These are phyloP conservation scores for Trichoderma sp. DNA, from an alignment of 2,329 filamentous ascomycete genomes.

Conservation along the genomic window DNA sequence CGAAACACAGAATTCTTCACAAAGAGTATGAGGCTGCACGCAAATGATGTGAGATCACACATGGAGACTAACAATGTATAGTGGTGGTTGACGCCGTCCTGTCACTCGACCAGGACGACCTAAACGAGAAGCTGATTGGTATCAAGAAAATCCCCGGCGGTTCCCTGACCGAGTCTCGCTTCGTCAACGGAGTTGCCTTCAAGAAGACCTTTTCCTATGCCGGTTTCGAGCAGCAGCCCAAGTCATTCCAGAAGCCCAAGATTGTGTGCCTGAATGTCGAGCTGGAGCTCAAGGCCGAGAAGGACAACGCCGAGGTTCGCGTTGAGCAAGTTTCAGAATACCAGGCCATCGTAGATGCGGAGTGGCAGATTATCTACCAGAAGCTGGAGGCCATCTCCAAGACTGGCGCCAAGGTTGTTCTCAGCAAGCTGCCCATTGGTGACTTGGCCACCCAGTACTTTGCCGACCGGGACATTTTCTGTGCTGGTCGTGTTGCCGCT, in stretches of 20 bases:
- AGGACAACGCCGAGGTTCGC: conserved; percentile 97
- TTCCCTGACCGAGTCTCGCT: conserved; percentile 91
- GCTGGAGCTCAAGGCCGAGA: conserved; percentile 96
- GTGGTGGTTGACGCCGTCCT: conserved; percentile 98
- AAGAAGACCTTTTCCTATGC: conserved; percentile 99
- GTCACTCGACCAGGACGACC: conserved; percentile 91
- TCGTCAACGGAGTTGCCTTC: conserved; percentile 97
- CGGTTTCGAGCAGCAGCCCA: conserved; percentile 98
- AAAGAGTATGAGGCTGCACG: conserved; percentile 66
- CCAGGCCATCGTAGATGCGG: conserved; percentile 97
- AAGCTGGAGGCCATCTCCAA: conserved; percentile 95
- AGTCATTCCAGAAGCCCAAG: conserved; percentile 90
- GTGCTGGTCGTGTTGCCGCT: conserved; percentile 85
- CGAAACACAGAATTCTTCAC: conserved; percentile 96
- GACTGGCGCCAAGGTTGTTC: conserved; percentile 94
- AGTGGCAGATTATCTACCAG: conserved; percentile 99
- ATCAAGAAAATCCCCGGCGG: conserved; percentile 98
- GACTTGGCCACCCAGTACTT: conserved; percentile 98
- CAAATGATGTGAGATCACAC: background rate
- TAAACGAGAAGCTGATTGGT: conserved; percentile 97
- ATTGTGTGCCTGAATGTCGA: conserved; percentile 98
- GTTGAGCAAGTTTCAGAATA: conserved; percentile 99
- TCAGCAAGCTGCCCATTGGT: conserved; percentile 95
- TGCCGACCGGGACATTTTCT: conserved; percentile 97
- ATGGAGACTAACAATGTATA: conserved; percentile 42